phyloP scores from a whole-genome alignment of 306 rosid genomes.

The Sesbania bispinosa region DNA sequence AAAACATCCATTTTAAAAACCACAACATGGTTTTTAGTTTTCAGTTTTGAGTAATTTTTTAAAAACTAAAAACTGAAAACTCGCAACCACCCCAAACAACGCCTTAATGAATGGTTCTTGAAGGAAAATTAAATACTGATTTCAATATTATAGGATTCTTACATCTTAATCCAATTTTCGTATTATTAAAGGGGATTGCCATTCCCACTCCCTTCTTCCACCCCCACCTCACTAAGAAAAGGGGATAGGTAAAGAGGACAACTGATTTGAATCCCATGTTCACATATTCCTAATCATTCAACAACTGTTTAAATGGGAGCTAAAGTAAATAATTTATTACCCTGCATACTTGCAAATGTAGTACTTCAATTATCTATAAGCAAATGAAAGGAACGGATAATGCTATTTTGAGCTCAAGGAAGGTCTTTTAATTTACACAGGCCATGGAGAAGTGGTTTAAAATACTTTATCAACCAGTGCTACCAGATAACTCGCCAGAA shows the following conservation, averaged over 20 bases:
- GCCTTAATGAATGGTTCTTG: too few relatives aligned
- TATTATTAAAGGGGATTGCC: too few relatives aligned
- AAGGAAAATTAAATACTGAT: too few relatives aligned
- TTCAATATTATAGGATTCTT: too few relatives aligned
- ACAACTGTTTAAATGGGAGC: not conserved
- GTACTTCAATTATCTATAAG: not conserved
- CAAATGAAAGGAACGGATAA: not conserved
- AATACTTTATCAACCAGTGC: slow-evolving; percentile 52
- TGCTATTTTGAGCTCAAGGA: not conserved
- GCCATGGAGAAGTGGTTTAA: not conserved
- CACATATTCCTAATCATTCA: not conserved
- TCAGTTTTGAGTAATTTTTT: too few relatives aligned
- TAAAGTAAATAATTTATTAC: not conserved
- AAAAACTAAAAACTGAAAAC: too few relatives aligned
- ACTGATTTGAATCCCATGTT: not conserved
- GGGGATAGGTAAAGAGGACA: not conserved
- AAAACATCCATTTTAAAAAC: too few relatives aligned
- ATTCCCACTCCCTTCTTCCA: too few relatives aligned
- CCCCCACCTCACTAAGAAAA: too few relatives aligned
- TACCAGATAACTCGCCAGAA: slow-evolving; percentile 92
- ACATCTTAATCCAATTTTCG: too few relatives aligned
- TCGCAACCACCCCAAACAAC: too few relatives aligned
- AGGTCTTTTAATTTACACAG: not conserved
- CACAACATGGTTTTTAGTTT: too few relatives aligned
- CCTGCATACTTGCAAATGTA: not conserved